Base-by-base conservation (phyloP, 768 basidiomycete species). In the Boletus patriciae region DNA sequence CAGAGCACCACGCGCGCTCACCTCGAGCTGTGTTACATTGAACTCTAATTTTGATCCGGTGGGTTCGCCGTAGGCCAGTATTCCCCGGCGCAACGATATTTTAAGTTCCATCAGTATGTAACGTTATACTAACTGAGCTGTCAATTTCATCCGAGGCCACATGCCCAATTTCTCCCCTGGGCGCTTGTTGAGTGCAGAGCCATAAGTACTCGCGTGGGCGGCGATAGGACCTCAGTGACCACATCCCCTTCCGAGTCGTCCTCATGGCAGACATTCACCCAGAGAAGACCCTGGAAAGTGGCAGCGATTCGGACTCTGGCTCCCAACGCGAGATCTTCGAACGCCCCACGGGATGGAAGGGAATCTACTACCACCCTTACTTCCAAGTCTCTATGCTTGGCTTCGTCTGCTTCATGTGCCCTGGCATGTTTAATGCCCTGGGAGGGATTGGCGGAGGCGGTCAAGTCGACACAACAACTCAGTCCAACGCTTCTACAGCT, bases 391-490 rank as follows among this genome's bases (percentile, higher is more conserved):
- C 47, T 27, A 77, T 91, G 77, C 77, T 90, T 44, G 90, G 88
- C 46, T 78, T 91, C 46, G 83, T 90, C 46, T 70, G 70, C 59
- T 84, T 85, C 67, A 83, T 85, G 83, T 61, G 74, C 51, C 73
- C 73, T 69, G 90, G 90, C 52, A 79, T 91, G 54, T 92, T 90
- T 74, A 92, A 92, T 65, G 85, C 90, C 3, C 72, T 92, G 60
- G 87, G 83, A 58, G 89, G 92, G 23, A 77, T 94, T 52, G 92
- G 92, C 5, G 90, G 80, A 44, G 90, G 87, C 45, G 92, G 92
- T 4, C 86, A 88, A 72, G 67, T 90, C 41, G 84, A 88, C 63
- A 66, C 82, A 13, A 77, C 75, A 4, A 88, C 84, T 13, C 82
- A 80, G 65, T 84, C 88, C 18, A 89, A 92, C 62, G 80, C 87